Conservation (phyloP, 2,329 filamentous ascomycete genomes). For the Fusarium avenaceum region DNA sequence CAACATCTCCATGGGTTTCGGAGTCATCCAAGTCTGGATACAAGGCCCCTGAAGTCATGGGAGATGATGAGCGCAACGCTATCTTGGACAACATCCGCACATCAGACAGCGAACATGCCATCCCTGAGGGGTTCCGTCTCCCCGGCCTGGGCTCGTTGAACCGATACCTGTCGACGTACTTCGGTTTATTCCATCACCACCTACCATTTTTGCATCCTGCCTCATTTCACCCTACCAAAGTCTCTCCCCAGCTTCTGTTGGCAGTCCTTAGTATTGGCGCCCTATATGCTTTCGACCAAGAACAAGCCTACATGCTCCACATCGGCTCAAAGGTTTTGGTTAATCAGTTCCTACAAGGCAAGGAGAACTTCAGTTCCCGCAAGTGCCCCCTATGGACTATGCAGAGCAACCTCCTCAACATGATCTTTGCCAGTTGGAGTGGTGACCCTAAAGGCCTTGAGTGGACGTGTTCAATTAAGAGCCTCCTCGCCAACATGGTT, state of each 20-base stretch:
- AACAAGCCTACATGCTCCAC: conserved; percentile 96
- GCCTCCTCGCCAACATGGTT: conserved; percentile 97
- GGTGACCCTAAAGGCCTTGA: conserved; percentile 97
- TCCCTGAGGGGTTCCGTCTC: conserved; percentile 90
- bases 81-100: conserved; percentile 89
- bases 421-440: conserved; percentile 99
- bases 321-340: conserved; percentile 98
- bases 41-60: conserved; percentile 82
- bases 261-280: conserved; percentile 96
- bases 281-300: conserved; percentile 95
- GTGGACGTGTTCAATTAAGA: conserved; percentile 99
- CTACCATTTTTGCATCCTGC: conserved; percentile 94
- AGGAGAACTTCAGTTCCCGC: conserved; percentile 97
- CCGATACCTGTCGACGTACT: conserved; percentile 94
- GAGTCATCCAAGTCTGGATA: conserved; percentile 74
- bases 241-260: conserved; percentile 85
- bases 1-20: conserved; percentile 80
- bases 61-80: conserved; percentile 85
- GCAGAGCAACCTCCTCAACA: conserved; percentile 96
- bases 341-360: conserved; percentile 96
- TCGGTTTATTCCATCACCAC: conserved; percentile 96
- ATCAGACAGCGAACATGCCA: conserved; percentile 83
- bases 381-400: conserved; percentile 99
- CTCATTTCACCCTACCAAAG: conserved; percentile 85
- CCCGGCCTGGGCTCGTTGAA: conserved; percentile 86